phyloP scores from a whole-genome alignment of 345 rosid species.

The Eucalyptus regnans region DNA sequence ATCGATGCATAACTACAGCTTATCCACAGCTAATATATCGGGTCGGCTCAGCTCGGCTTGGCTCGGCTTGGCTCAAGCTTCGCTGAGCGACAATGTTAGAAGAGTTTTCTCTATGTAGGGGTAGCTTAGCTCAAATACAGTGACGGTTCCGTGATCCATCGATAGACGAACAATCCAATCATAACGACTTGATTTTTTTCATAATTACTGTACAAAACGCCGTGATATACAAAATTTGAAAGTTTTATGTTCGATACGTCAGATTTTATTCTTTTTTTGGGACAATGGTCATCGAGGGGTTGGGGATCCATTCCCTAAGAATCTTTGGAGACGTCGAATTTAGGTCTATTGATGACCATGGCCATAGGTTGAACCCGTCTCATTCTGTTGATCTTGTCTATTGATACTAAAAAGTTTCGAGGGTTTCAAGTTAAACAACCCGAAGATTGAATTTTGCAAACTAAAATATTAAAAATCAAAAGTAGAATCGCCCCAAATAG shows the following conservation, averaged over 20 bases:
- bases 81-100: not conserved
- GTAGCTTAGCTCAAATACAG: not conserved
- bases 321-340: not conserved
- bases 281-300: not conserved
- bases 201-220: not conserved
- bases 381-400: not conserved
- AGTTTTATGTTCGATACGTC: not conserved
- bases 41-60: accelerated
- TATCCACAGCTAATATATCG: not conserved
- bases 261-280: not conserved
- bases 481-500: no score
- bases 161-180: not conserved
- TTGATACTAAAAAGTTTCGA: not conserved
- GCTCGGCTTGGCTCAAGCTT: not conserved
- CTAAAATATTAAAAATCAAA: not conserved
- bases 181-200: not conserved
- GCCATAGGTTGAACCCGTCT: not conserved
- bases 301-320: not conserved
- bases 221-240: not conserved
- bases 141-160: not conserved
- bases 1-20: not conserved
- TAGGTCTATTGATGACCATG: not conserved
- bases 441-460: not conserved
- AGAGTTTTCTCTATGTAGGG: not conserved
- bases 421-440: not conserved